phyloP scores from a whole-genome alignment of 1,284 basidiomycete genomes.

The Microbotryum silenes-acaulis region DNA sequence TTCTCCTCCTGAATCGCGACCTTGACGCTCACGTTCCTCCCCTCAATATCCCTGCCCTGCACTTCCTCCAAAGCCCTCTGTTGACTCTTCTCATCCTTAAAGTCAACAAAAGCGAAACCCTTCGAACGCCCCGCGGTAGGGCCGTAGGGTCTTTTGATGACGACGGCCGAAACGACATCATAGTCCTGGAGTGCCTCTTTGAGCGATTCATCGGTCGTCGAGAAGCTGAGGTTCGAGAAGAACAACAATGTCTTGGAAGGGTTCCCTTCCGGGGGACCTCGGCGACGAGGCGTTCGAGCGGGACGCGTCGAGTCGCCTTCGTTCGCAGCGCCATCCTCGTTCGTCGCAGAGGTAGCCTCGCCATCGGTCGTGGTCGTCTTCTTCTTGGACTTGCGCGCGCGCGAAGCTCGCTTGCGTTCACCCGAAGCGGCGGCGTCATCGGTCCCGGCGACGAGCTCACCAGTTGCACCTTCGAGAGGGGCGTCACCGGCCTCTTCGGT shows the following conservation, averaged over 20 bases:
- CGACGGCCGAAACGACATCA: slow-evolving; percentile 69
- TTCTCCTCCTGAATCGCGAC: slow-evolving; percentile 27
- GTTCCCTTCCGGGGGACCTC: slow-evolving; percentile 65
- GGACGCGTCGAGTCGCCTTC: slow-evolving; percentile 40
- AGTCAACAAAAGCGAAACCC: slow-evolving; percentile 98
- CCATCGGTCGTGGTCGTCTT: slow-evolving; percentile 55
- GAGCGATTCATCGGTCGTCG: slow-evolving; percentile 70
- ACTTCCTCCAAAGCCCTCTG: slow-evolving; percentile 80
- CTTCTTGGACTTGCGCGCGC: slow-evolving; percentile 18
- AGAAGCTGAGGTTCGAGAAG: slow-evolving; percentile 91
- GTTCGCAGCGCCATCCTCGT: slow-evolving; percentile 37
- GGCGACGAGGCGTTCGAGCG: slow-evolving; percentile 51
- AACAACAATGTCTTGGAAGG: slow-evolving; percentile 79
- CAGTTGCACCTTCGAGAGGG: slow-evolving; percentile 7
- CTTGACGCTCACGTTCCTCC: slow-evolving; percentile 62
- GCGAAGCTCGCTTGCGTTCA: slow-evolving; percentile 15
- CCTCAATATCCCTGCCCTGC: slow-evolving; percentile 76
- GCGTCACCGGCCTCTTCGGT: slow-evolving; percentile 32
- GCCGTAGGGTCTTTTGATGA: slow-evolving; percentile 74
- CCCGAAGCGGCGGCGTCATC: slow-evolving; percentile 1
- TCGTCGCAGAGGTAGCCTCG: slow-evolving; percentile 30
- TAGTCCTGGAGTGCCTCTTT: slow-evolving; percentile 71
- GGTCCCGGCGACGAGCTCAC: slow-evolving; percentile 16
- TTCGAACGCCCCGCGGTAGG: slow-evolving; percentile 67
- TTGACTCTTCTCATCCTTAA: slow-evolving; percentile 81